Evolutionary conservation across 371 early-diverging fungal species (phyloP).

Genomic region (Mycotypha africana): DNA sequence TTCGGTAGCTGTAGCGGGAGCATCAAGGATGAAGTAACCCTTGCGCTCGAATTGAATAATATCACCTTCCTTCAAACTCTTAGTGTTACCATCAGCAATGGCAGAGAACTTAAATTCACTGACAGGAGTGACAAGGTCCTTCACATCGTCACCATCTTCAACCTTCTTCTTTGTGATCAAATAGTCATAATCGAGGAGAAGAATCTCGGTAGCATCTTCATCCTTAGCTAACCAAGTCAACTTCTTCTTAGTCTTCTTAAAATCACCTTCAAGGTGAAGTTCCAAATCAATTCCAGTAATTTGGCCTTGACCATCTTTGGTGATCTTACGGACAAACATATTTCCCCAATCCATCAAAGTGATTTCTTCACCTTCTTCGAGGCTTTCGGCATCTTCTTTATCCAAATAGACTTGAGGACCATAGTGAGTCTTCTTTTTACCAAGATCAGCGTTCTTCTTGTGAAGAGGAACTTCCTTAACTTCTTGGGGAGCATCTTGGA

Average conservation of each 20-base stretch:
- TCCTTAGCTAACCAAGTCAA: slow-evolving; percentile 93
- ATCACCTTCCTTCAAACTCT: slow-evolving; percentile 59
- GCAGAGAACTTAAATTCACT: slow-evolving; percentile 75
- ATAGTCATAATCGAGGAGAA: slow-evolving; percentile 91
- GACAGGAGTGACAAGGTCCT: slow-evolving; percentile 83
- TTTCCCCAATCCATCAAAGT: slow-evolving; percentile 99
- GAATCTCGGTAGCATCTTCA: slow-evolving; percentile 53
- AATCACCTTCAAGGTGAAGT: slow-evolving; percentile 93
- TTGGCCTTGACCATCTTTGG: slow-evolving; percentile 45
- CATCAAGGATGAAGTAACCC: slow-evolving; percentile 95
- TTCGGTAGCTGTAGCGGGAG: slow-evolving; percentile 43
- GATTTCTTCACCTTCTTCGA: slow-evolving; percentile 88
- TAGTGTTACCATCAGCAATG: slow-evolving; percentile 72
- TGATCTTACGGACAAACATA: slow-evolving; percentile 75
- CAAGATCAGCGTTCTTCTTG: slow-evolving; percentile 95
- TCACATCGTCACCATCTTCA: slow-evolving; percentile 89
- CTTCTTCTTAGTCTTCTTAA: slow-evolving; percentile 99
- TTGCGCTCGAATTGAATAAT: slow-evolving; percentile 98
- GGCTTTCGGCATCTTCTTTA: slow-evolving; percentile 82
- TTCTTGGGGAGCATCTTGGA: slow-evolving; percentile 54
- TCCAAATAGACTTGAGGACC: slow-evolving; percentile 80
- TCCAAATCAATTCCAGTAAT: slow-evolving; percentile 53
- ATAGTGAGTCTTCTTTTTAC: slow-evolving; percentile 83
- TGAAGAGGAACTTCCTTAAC: slow-evolving; percentile 78
- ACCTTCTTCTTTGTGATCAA: slow-evolving; percentile 97